Percentiles rank a stretch among this genome's conserved stretches.
These are phyloP conservation scores for Moesziomyces sp. DNA, from an alignment of 1,284 basidiomycete genomes.

Conservation along the genomic window DNA sequence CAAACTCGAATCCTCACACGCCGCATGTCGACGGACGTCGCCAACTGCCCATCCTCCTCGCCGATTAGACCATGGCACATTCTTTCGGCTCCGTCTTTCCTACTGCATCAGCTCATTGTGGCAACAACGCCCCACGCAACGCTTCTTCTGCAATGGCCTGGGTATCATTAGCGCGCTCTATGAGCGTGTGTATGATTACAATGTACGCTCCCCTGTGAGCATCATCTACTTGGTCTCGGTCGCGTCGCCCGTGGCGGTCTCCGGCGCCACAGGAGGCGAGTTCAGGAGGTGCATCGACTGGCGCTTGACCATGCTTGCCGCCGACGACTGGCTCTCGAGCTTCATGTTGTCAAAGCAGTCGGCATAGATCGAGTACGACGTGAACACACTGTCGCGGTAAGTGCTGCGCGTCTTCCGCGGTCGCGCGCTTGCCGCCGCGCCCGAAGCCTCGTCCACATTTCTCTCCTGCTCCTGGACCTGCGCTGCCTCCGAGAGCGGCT, in stretches of 20 bases:
- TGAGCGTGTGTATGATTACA: background rate
- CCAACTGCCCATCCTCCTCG: too few species aligned
- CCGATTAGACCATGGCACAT: too few species aligned
- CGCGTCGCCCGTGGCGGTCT: slow-evolving; percentile 1
- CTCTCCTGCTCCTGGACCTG: background rate
- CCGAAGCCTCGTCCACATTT: background rate
- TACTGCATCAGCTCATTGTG: too few species aligned
- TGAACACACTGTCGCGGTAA: slow-evolving; percentile 50
- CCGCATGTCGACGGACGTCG: too few species aligned
- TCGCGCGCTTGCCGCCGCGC: slow-evolving; percentile 4
- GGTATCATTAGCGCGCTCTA: slow-evolving; percentile 19
- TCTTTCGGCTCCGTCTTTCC: too few species aligned
- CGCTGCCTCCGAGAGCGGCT: background rate
- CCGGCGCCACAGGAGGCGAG: slow-evolving; percentile 1
- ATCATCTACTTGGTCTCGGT: slow-evolving; percentile 2
- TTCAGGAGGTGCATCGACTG: slow-evolving; percentile 30
- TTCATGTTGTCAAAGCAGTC: slow-evolving; percentile 51
- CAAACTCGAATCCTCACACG: too few species aligned
- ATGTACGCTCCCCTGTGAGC: too few species aligned
- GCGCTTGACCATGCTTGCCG: slow-evolving; percentile 48
- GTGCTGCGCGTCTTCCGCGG: slow-evolving; percentile 28
- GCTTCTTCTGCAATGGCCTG: slow-evolving; percentile 1
- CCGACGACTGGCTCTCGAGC: slow-evolving; percentile 45
- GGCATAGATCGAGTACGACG: slow-evolving; percentile 53
- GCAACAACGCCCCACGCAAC: too few species aligned